phyloP scores from a whole-genome alignment of 2,329 filamentous ascomycete species.

The Cladorrhinum sp. region DNA sequence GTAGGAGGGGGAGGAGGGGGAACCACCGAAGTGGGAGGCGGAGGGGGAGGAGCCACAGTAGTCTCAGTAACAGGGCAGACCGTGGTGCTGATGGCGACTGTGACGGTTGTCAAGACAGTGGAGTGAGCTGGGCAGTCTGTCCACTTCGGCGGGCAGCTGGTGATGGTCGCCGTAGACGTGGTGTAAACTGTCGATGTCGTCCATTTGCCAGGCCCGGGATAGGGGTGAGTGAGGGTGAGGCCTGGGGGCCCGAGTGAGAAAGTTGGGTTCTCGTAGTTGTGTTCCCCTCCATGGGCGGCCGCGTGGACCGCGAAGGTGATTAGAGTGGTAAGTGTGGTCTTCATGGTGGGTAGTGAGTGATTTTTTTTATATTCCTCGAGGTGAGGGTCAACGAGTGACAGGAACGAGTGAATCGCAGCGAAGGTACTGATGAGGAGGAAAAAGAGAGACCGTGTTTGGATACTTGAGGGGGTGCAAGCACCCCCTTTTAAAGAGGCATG shows the following conservation, averaged over 20 bases:
- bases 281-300: conserved; percentile 18
- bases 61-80: conserved; percentile 40
- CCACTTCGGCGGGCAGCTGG: conserved; percentile 37
- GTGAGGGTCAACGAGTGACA: conserved; percentile 23
- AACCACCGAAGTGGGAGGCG: conserved; percentile 8
- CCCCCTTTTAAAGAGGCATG: neutral
- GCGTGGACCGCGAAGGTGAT: conserved; percentile 24
- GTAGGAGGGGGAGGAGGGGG: conserved; percentile 10
- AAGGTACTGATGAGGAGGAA: conserved; percentile 20
- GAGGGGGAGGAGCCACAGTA: conserved; percentile 10
- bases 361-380: neutral
- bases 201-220: conserved; percentile 33
- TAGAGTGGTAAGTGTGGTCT: conserved; percentile 23
- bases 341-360: conserved; percentile 24
- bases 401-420: conserved; percentile 26
- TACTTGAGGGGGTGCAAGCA: neutral
- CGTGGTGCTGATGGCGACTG: conserved; percentile 40
- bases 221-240: conserved; percentile 21
- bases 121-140: conserved; percentile 39
- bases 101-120: conserved; percentile 38
- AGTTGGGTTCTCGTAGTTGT: conserved; percentile 4
- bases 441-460: conserved; percentile 11
- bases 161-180: conserved; percentile 39
- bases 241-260: conserved; percentile 15
- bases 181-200: conserved; percentile 42